These are phyloP conservation scores for Xylaria sp. DNA, from an alignment of 2,329 filamentous ascomycete genomes.

Conservation along the genomic window DNA sequence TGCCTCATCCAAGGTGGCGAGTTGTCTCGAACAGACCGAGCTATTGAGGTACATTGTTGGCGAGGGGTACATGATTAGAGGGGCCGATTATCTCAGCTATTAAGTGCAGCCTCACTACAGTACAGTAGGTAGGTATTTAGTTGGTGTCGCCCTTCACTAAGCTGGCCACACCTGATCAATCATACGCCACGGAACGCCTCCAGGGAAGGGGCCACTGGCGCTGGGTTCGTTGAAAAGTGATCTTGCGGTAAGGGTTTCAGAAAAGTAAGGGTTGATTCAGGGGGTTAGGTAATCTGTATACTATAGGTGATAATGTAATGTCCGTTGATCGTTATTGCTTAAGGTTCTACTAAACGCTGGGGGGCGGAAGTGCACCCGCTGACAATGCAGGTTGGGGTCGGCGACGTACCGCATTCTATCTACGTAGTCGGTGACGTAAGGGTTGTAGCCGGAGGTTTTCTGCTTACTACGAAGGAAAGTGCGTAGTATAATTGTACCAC, in stretches of 20 bases:
- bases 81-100: background rate
- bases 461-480: too few species aligned
- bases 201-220: background rate
- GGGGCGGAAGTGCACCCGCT: background rate
- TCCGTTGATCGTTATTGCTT: background rate
- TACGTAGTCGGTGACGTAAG: slow-evolving; percentile 9
- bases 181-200: background rate
- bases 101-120: background rate
- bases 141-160: background rate
- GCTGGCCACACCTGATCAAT: background rate
- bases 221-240: too few species aligned
- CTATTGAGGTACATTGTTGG: background rate
- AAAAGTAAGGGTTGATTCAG: too few species aligned
- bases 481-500: too few species aligned
- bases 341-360: background rate
- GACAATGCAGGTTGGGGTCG: background rate
- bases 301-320: too few species aligned
- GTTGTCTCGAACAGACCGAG: slow-evolving; percentile 1
- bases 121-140: background rate
- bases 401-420: background rate
- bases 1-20: slow-evolving; percentile 6
- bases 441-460: too few species aligned
- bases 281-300: background rate
- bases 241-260: background rate
- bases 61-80: background rate